Percentiles rank a stretch among this genome's conserved stretches.
phyloP scores from a whole-genome alignment of 441 rosid genomes.

The Lepidium campestre region DNA sequence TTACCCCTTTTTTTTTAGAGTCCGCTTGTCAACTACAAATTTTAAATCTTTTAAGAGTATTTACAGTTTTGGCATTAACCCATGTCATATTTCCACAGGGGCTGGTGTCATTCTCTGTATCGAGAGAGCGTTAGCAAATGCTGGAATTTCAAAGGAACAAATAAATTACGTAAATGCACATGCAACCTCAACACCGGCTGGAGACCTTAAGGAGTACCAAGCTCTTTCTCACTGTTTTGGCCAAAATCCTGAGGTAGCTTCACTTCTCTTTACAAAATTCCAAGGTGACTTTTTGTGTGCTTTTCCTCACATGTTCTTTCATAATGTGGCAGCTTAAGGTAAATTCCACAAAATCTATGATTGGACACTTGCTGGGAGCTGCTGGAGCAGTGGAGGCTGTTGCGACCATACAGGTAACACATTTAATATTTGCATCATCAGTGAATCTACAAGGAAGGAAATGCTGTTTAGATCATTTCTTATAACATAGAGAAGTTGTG shows the following conservation, averaged over 20 bases:
- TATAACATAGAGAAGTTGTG: neutral
- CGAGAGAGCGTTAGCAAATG: conserved; percentile 72
- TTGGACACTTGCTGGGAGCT: conserved; percentile 93
- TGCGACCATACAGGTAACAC: conserved; percentile 74
- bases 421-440: neutral
- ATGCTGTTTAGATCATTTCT: neutral
- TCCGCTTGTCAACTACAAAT: neutral
- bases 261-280: neutral
- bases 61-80: neutral
- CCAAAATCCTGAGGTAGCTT: conserved; percentile 62
- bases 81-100: conserved; percentile 36
- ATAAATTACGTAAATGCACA: conserved; percentile 92
- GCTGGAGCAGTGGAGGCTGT: conserved; percentile 97
- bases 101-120: conserved; percentile 76
- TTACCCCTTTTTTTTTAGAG: neutral
- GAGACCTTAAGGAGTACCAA: conserved; percentile 79
- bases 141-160: conserved; percentile 73
- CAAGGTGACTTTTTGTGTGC: neutral
- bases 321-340: conserved; percentile 52
- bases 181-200: conserved; percentile 91
- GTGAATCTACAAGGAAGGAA: neutral
- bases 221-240: conserved; percentile 83
- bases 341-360: conserved; percentile 96
- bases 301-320: conserved; percentile 20
- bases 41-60: neutral